Conservation (phyloP, 2,329 filamentous ascomycete genomes). For the Leptographium flavum region DNA sequence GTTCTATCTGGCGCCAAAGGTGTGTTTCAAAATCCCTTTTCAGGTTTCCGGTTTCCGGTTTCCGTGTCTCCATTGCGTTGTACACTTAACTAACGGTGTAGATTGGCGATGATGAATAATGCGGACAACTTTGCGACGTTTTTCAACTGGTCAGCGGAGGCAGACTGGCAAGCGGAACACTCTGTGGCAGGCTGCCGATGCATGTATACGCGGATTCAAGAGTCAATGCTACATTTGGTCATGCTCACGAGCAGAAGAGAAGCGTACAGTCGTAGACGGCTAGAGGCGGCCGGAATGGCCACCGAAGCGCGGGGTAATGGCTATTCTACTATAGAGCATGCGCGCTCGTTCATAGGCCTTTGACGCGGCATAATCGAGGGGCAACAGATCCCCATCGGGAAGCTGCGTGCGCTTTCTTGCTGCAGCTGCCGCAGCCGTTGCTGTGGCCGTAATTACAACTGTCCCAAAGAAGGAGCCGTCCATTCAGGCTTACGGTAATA, state of each 20-base stretch:
- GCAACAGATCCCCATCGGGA: background rate
- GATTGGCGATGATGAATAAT: slow-evolving; percentile 25
- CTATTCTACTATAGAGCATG: no score
- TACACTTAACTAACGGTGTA: slow-evolving; percentile 10
- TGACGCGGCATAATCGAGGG: background rate
- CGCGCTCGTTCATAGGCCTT: no score
- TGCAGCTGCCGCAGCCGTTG: background rate
- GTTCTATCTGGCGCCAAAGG: slow-evolving; percentile 98
- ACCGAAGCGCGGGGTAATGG: no score
- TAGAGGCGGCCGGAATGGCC: no score
- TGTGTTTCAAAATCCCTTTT: slow-evolving; percentile 23
- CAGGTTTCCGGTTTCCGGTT: background rate
- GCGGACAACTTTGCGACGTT: background rate
- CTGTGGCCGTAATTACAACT: no score
- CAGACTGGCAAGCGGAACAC: background rate
- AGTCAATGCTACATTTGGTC: background rate
- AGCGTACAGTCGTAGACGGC: no score
- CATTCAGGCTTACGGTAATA: background rate
- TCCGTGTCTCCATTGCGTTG: no score
- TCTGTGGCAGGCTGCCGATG: background rate
- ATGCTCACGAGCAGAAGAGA: no score
- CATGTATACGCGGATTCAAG: background rate
- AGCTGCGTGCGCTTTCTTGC: background rate
- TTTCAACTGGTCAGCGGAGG: background rate
- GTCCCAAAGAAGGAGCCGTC: no score